These are phyloP conservation scores for Diutina ranongensis DNA, from an alignment of 1,139 yeast genomes.

Conservation along the genomic window DNA sequence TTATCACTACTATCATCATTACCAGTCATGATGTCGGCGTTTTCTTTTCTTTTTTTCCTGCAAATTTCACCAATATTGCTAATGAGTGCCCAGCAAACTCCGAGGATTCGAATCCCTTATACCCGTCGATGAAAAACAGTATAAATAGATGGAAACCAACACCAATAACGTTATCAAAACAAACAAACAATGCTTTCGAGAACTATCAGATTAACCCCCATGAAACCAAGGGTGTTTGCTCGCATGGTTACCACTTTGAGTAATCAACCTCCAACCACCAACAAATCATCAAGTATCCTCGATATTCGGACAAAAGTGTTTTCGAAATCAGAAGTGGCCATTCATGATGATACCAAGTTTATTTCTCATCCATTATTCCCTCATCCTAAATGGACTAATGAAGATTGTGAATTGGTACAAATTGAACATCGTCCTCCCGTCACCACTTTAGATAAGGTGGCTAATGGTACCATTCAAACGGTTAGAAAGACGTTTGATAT, in stretches of 20 bases:
- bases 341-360: constrained; percentile 10
- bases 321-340: neutral
- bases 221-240: neutral
- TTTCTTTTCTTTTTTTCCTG: too few species aligned
- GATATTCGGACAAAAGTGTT: neutral
- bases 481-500: constrained; percentile 46
- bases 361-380: constrained; percentile 39
- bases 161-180: neutral
- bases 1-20: too few species aligned
- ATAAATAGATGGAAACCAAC: too few species aligned
- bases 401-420: constrained; percentile 35
- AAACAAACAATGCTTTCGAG: neutral
- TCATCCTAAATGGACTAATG: constrained; percentile 39
- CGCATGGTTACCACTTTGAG: neutral
- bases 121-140: too few species aligned
- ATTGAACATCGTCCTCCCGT: constrained; percentile 44
- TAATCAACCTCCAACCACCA: neutral
- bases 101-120: too few species aligned
- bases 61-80: too few species aligned
- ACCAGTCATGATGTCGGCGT: too few species aligned
- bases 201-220: neutral
- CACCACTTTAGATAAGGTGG: constrained; percentile 39
- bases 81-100: too few species aligned
- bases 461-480: constrained; percentile 31
- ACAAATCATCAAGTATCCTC: neutral